Base-by-base conservation (phyloP, 2,329 filamentous ascomycete genomes). In the Colletotrichum tofieldiae region DNA sequence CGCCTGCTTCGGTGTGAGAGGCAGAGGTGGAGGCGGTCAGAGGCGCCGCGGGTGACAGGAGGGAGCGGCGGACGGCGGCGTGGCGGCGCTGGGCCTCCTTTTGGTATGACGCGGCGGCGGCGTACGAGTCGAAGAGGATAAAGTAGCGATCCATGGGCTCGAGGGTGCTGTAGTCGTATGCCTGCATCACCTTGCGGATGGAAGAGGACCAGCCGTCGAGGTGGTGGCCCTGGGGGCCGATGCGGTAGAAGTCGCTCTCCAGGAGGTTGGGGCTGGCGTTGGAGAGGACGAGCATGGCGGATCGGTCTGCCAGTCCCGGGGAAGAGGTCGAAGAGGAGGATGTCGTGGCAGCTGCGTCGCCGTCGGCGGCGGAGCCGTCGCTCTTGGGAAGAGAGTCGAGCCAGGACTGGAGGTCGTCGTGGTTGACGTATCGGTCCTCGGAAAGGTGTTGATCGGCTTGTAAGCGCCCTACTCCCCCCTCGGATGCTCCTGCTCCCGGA, bases 211-310 rank as follows among this genome's bases (percentile, higher is more conserved):
- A 95, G 51, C 87, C 87, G 73, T 92, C 90, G 43, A 95, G 87
- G 75, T 93, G 90, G 65, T 85, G 81, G 56, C 90, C 89, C 76
- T 87, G 88, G 1, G 88, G 87, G 6, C 90, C 86, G 23, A 95
- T 81, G 67, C 93, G 91, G 74, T 90, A 87, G 81, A 96, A 95
- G 82, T 96, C 93, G 75, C 87, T 88, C 76, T 92, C 88, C 26
- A 85, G 84, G 54, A 95, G 85, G 26, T 88, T 86, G 68, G 86
- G 86, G 76, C 88, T 90, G 8, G 89, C 86, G 49, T 89, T 87
- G 26, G 84, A 84, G 47, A 95, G 81, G 52, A 91, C 84, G 51
- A 95, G 84, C 76, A 86, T 84, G 71, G 76, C 73, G 39, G 73
- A 55, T 52, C 66, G 39, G 35, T 70, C 45, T 35, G 49, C 43